Base-by-base conservation (phyloP, 208 protist genomes). In the Eutreptiella sp. region DNA sequence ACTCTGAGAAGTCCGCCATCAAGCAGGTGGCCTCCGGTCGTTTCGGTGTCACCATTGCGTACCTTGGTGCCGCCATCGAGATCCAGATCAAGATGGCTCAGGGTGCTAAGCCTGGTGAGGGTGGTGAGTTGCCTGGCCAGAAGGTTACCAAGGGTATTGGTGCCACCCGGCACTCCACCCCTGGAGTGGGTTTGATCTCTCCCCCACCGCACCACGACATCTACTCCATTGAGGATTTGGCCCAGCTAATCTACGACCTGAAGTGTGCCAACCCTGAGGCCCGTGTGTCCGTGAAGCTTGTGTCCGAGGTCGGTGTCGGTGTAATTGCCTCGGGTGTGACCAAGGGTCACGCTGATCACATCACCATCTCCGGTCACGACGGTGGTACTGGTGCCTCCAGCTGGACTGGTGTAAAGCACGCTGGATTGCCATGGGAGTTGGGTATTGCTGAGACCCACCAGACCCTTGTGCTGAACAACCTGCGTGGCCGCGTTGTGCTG, bases 51-150 rank as follows among this genome's bases (percentile, higher is more conserved):
- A 86, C 80, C 2, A 60, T 60, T 19, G 62, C 67, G 23, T 90
- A 90, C 67, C 72, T 90, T 5, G 52, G 58, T 16, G 66, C 76
- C 28, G 75, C 84, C 16, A 73, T 86, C 35, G 65, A 89, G 55
- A 60, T 90, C n/a, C 79, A 90, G 63, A 90, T 90, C 73, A 90
- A 90, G 73, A 83, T 90, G 71, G 84, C 83, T 28, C 81, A 87
- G 65, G 84, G 84, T 32, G 84, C 84, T 29, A 90, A 90, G 66
- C 84, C 84, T 1, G 84, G 84, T 35, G 84, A 90, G 60, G 84
- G 84, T 11, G 83, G 83, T 14, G 79, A 90, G 60, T 68, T 90
- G 38, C 84, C 84, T 19, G 84, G 83, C 9, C 36, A 60, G 66
- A 90, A 90, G 69, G 77, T 89, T 7, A 61, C 32, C 50, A 38